phyloP scores from a whole-genome alignment of 306 rosid species.

The Carpinus viminea region DNA sequence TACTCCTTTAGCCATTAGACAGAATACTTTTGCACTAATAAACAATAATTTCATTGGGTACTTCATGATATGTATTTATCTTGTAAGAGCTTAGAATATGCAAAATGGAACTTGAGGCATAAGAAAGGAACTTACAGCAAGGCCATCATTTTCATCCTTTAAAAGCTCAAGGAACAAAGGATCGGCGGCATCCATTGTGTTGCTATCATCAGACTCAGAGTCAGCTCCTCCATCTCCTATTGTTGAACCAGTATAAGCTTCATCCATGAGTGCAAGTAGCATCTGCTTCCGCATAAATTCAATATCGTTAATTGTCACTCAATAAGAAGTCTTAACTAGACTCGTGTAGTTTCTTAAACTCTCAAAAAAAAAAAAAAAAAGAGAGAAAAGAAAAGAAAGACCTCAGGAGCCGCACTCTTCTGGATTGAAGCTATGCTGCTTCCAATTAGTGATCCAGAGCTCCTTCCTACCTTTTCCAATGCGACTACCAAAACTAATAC shows the following conservation, averaged over 20 bases:
- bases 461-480: slow-evolving; percentile 83
- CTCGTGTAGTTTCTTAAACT: slow-evolving; percentile 6
- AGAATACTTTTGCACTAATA: background rate
- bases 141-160: slow-evolving; percentile 98
- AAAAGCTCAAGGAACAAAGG: slow-evolving; percentile 88
- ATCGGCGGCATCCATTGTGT: slow-evolving; percentile 72
- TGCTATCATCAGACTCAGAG: slow-evolving; percentile 84
- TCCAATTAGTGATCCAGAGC: slow-evolving; percentile 87
- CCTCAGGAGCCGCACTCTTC: slow-evolving; percentile 96
- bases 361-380: background rate
- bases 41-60: background rate
- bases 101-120: slow-evolving; percentile 18
- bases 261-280: slow-evolving; percentile 99
- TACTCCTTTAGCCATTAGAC: background rate
- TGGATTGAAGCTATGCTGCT: slow-evolving; percentile 90
- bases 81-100: background rate
- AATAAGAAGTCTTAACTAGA: slow-evolving; percentile 21
- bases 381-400: background rate
- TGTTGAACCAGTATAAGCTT: slow-evolving; percentile 95
- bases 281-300: slow-evolving; percentile 49
- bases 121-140: slow-evolving; percentile 62
- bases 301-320: slow-evolving; percentile 19
- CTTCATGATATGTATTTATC: background rate
- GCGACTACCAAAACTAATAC: slow-evolving; percentile 82
- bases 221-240: slow-evolving; percentile 93